Base-by-base conservation (phyloP, 2,329 filamentous ascomycete genomes). In the Xylariaceae sp. region DNA sequence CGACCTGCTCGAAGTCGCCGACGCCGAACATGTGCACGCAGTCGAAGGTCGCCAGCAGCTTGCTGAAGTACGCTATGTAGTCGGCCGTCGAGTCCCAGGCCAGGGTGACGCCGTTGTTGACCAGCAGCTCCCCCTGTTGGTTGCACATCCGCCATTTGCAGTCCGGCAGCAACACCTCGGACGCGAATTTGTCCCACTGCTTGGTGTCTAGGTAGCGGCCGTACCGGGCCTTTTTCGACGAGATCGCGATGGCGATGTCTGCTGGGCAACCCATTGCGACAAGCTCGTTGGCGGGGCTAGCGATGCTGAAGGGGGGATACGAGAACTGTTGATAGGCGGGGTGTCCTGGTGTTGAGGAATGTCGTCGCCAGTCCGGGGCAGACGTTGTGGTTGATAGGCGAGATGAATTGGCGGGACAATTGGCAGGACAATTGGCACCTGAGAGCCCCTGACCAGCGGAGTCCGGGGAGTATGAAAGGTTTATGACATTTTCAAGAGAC, bases 1-100 rank as follows among this genome's bases (percentile, higher is more conserved):
- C 49, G 29, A 55, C 46, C 30, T 44, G 40, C 46, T 55, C 52
- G 27, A 50, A 50, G 10, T 50, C 45, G 24, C 52, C 52, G 15
- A 35, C 30, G 15, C 40, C 52, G 30, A 50, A 27, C 45, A 45
- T 46, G 37, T 55, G 52, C n/a, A 50, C 35, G 11, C 45, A 50
- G 32, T 55, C 30, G 18, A 55, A 45, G n/a, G 15, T 30, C 52
- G 32, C 29, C 21, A 55, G 49, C 20, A 45, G 36, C 29, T 37
- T 40, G 4, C 10, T 30, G 46, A 55, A 55, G 33, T 50, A 50
- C 29, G 27, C 20, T 6, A 42, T 15, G 23, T 50, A 50, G 1
- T 37, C 37, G n/a, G 30, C 21, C 11, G 26, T 42, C 23, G 45
- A 50, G n/a, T 30, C 30, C 20, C 45, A 55, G 6, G 36, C 36